A percentile compares a stretch with the other conserved stretches of the same genome.
phyloP scores from a whole-genome alignment of 352 stramenopile genomes.

The Phytophthora pini region DNA sequence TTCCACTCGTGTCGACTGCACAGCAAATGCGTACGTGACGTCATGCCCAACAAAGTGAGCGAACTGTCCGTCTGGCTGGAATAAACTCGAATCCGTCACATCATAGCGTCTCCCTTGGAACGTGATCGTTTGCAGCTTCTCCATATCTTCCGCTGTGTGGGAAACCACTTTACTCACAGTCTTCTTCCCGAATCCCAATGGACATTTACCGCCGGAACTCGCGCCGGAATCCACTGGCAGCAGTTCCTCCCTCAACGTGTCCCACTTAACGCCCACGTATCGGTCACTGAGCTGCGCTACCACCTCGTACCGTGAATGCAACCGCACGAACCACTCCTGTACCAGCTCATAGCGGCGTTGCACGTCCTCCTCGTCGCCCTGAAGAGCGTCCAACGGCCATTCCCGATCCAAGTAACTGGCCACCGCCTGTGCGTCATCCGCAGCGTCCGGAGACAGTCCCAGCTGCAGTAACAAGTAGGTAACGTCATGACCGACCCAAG shows the following conservation, averaged over 20 bases:
- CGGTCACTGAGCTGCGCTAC: conserved; percentile 55
- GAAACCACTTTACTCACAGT: conserved; percentile 35
- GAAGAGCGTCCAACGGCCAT: conserved; percentile 38
- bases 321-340: conserved; percentile 60
- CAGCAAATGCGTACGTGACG: conserved; percentile 60
- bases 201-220: conserved; percentile 51
- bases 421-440: conserved; percentile 38
- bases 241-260: conserved; percentile 45
- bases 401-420: conserved; percentile 47
- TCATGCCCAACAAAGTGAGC: conserved; percentile 68
- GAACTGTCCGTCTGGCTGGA: conserved; percentile 46
- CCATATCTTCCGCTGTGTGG: conserved; percentile 23
- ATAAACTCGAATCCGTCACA: conserved; percentile 57
- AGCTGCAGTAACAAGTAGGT: conserved; percentile 55
- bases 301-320: conserved; percentile 55
- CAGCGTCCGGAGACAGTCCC: conserved; percentile 35
- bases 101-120: conserved; percentile 69
- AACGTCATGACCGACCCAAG: conserved; percentile 61
- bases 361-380: conserved; percentile 16
- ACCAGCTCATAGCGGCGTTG: conserved; percentile 44
- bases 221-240: conserved; percentile 29
- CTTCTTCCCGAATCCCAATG: conserved; percentile 62
- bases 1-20: conserved; percentile 44
- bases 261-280: conserved; percentile 53
- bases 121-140: conserved; percentile 41